A percentile compares a stretch with the other conserved stretches of the same genome.
phyloP scores from a whole-genome alignment of 2,329 filamentous ascomycete genomes.

The Aspergillus costaricaensis region DNA sequence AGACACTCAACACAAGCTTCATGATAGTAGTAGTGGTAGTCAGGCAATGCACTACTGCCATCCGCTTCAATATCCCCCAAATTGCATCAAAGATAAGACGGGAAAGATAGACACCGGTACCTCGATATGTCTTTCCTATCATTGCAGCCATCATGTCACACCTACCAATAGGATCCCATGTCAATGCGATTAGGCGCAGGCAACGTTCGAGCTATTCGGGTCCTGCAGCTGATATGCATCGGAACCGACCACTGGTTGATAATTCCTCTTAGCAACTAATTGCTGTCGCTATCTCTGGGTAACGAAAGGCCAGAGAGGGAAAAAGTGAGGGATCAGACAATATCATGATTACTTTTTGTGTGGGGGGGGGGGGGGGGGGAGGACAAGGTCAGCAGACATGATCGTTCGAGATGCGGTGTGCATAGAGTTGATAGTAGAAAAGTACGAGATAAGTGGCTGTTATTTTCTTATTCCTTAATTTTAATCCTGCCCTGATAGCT shows the following conservation, averaged over 20 bases:
- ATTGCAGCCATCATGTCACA: slow-evolving; percentile 4
- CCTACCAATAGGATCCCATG: slow-evolving; percentile 16
- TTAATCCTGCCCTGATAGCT: neutral
- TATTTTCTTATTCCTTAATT: neutral
- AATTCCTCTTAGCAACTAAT: slow-evolving; percentile 30
- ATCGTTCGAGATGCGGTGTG: slow-evolving; percentile 1
- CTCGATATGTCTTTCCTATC: slow-evolving; percentile 3
- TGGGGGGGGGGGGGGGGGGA: neutral
- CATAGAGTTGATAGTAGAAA: neutral
- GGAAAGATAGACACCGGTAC: slow-evolving; percentile 1
- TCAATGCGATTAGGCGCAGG: slow-evolving; percentile 17
- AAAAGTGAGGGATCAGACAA: slow-evolving; percentile 4
- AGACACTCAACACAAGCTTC: too few relatives aligned
- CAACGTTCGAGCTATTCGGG: slow-evolving; percentile 18
- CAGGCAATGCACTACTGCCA: too few relatives aligned
- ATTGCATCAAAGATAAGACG: neutral
- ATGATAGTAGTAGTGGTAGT: too few relatives aligned
- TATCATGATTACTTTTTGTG: slow-evolving; percentile 9
- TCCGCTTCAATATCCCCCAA: neutral
- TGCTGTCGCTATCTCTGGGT: slow-evolving; percentile 22
- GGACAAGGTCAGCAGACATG: slow-evolving; percentile 15
- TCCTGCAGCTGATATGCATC: slow-evolving; percentile 34
- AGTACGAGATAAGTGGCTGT: slow-evolving; percentile 4
- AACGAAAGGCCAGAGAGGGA: neutral
- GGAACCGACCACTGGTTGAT: slow-evolving; percentile 22